Evolutionary conservation across 83 land plant genomes (phyloP).

Genomic region (Picea mariana): DNA sequence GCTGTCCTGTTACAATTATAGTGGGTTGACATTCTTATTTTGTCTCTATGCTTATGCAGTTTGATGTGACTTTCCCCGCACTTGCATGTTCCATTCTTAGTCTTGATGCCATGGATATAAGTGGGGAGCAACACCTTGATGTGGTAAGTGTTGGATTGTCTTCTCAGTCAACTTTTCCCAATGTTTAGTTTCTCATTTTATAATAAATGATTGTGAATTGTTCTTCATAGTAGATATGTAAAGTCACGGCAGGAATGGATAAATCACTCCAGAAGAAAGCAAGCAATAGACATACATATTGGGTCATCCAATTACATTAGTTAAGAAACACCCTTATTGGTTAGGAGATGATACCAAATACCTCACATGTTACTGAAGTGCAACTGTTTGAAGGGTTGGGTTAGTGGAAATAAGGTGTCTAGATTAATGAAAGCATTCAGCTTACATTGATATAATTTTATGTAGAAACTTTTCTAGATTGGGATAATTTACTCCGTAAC

Average conservation of each 20-base stretch:
- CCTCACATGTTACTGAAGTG: neutral
- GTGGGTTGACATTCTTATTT: neutral
- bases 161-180: neutral
- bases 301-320: too few species aligned
- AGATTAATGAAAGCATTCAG: neutral
- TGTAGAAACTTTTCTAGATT: too few species aligned
- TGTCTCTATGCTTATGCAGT: conserved; percentile 48
- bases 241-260: neutral
- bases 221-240: neutral
- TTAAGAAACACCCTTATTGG: neutral
- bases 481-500: too few species aligned
- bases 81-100: conserved; percentile 87
- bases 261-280: neutral
- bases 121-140: conserved; percentile 96
- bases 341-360: neutral
- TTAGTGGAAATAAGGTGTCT: neutral
- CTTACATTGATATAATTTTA: neutral
- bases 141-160: conserved; percentile 45
- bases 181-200: neutral
- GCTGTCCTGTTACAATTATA: neutral
- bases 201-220: neutral
- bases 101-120: conserved; percentile 97
- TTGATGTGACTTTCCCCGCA: conserved; percentile 94
- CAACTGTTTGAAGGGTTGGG: neutral
- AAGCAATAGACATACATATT: neutral